A percentile compares a stretch with the other conserved stretches of the same genome.
These are phyloP conservation scores for Peronospora farinosa DNA, from an alignment of 352 stramenopile species.

Conservation along the genomic window DNA sequence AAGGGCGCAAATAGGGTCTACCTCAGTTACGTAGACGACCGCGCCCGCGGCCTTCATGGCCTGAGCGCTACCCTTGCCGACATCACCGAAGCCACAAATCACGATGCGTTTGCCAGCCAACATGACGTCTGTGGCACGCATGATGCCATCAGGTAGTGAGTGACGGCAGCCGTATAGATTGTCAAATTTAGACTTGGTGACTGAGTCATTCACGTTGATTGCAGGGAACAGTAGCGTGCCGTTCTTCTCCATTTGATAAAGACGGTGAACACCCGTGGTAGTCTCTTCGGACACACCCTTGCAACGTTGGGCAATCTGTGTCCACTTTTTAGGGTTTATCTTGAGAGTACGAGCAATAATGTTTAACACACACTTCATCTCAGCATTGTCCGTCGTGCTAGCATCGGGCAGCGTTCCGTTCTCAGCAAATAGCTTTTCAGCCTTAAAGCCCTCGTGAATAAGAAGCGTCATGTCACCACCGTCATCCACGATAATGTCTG, in stretches of 20 bases:
- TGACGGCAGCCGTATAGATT: conserved; percentile 99
- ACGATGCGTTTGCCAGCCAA: conserved; percentile 96
- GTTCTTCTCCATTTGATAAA: conserved; percentile 98
- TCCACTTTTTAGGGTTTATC: conserved; percentile 95
- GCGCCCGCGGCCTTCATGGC: conserved; percentile 96
- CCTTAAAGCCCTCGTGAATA: conserved; percentile 98
- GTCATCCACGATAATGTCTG: conserved; percentile 98
- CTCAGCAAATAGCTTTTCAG: conserved; percentile 91
- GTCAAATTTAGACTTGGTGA: conserved; percentile 99
- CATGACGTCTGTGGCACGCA: conserved; percentile 98
- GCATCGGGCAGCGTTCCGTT: conserved; percentile 92
- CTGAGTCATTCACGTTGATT: conserved; percentile 99
- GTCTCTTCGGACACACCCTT: conserved; percentile 98
- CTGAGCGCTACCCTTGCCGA: conserved; percentile 96
- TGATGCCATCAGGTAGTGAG: conserved; percentile 97
- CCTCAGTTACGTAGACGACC: conserved; percentile 97
- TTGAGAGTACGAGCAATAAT: conserved; percentile 93
- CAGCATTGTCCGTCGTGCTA: conserved; percentile 92
- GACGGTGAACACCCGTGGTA: conserved; percentile 96
- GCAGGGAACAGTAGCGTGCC: conserved; percentile 93
- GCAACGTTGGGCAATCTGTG: conserved; percentile 92
- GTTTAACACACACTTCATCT: conserved; percentile 98
- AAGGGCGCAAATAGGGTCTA: conserved; percentile 98
- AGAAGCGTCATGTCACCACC: conserved; percentile 98
- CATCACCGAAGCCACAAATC: conserved; percentile 97